Base-by-base conservation (phyloP, 1,139 yeast species). In the Candida pseudocylindracea region DNA sequence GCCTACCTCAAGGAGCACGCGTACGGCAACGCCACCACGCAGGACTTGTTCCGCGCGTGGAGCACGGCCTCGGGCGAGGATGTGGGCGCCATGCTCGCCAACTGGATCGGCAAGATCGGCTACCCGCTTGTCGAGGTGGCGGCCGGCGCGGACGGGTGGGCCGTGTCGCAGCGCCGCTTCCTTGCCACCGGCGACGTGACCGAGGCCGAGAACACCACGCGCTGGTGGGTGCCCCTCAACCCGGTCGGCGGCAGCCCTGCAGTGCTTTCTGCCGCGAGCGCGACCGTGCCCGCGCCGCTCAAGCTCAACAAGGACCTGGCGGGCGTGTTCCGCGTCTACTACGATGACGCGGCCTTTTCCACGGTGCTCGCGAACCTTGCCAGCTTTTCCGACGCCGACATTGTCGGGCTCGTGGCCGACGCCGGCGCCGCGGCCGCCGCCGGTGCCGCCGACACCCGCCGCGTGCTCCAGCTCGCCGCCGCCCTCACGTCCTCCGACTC, bases 161-260 rank as follows among this genome's bases (percentile, higher is more conserved):
- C 45, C 10, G 45, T 71, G 31, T 49, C 58, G 9, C 83, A 72
- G 49, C 50, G 57, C 39, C 57, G 80, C 42, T 72, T 62, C 50
- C 51, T 72, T 36, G 53, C 65, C 11, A 54, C 67, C 12, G 75
- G 72, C 29, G 76, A 69, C 43, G 66, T 58, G 26, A 51, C 48
- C 30, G 51, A 57, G 1, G 63, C 34, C 13, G 52, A 48, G 30
- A 40, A 47, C 37, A 34, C 36, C 28, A 64, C 72, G n/a, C 39
- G 51, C 12, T 78, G 91, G 91, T 75, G 83, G 80, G 55, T 75
- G 35, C 91, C 91, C 4, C 55, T 72, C 37, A 60, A 60, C 39
- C 20, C 20, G 20, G 20, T 25, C 9, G 26, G 10, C 3, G 8
- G 26, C 10, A 25, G 26, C 26, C 29, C 8, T 9, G 12, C 15